Evolutionary conservation across 2,329 filamentous ascomycete species (phyloP).

Genomic region (Orbilia quercus): DNA sequence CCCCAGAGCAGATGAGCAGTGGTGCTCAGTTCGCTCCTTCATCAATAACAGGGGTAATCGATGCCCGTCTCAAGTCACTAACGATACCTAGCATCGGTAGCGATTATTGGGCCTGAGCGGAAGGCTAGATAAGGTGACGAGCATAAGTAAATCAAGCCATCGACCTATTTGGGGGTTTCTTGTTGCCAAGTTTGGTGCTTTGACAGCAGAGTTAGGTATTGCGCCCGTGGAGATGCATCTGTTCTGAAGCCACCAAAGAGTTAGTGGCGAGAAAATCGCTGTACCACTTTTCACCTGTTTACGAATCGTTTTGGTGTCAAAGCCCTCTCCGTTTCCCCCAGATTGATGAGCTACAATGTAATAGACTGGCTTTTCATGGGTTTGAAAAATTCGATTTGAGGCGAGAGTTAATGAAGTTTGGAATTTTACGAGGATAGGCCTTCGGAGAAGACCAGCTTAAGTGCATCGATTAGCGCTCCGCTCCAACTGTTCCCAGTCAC

Average conservation of each 20-base stretch:
- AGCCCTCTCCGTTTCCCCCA: conserved; percentile 10
- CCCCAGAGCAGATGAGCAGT: conserved; percentile 14
- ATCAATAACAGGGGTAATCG: conserved; percentile 37
- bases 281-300: conserved; percentile 1
- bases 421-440: neutral
- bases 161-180: too few relatives aligned
- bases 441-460: neutral
- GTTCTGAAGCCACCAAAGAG: conserved; percentile 19
- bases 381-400: neutral
- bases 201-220: conserved; percentile 25
- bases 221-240: conserved; percentile 11
- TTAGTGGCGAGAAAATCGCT: conserved; percentile 18
- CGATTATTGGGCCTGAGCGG: conserved; percentile 38
- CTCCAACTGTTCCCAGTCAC: neutral
- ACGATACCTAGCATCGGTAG: conserved; percentile 34
- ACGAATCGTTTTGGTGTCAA: conserved; percentile 23
- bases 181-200: conserved; percentile 32
- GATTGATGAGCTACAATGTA: conserved; percentile 1
- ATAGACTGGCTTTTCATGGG: neutral
- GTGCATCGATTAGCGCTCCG: conserved; percentile 16
- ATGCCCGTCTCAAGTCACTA: conserved; percentile 15
- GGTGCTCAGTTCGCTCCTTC: conserved; percentile 39
- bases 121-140: conserved; percentile 16
- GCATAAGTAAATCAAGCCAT: conserved; percentile 3
- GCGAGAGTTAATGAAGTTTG: conserved; percentile 8